Evolutionary conservation across 2,329 filamentous ascomycete genomes (phyloP).

Genomic region (Hirsutella thompsonii): DNA sequence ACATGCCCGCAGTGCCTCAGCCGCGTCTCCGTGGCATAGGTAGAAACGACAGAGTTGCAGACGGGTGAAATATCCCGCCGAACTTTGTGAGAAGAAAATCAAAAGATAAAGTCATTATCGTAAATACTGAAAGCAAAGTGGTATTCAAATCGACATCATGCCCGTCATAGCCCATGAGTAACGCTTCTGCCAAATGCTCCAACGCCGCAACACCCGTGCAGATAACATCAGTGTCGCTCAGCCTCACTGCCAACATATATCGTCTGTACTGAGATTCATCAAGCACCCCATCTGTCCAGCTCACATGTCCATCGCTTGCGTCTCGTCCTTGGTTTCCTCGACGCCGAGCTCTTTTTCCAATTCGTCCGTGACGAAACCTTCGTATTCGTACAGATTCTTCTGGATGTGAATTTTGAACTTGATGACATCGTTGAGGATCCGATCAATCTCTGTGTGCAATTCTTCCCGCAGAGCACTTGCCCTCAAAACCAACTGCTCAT

Average conservation of each 20-base stretch:
- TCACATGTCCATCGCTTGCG: conserved; percentile 29
- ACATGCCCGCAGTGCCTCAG: too few relatives aligned
- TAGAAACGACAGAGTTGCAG: too few relatives aligned
- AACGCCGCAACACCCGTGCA: not conserved
- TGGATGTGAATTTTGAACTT: conserved; percentile 98
- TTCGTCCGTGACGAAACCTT: conserved; percentile 85
- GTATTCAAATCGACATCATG: not conserved
- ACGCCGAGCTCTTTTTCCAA: conserved; percentile 73
- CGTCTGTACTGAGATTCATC: not conserved
- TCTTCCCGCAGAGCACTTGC: conserved; percentile 84
- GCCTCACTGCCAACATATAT: not conserved
- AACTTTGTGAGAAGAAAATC: not conserved
- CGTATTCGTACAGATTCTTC: conserved; percentile 84
- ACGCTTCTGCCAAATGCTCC: not conserved
- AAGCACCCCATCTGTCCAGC: not conserved
- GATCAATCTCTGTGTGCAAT: conserved; percentile 92
- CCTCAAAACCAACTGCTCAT: conserved; percentile 80
- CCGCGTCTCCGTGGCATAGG: too few relatives aligned
- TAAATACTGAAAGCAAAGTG: not conserved
- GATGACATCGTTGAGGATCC: conserved; percentile 92
- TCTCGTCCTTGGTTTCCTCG: conserved; percentile 44
- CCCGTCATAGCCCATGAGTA: not conserved
- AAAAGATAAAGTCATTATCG: not conserved
- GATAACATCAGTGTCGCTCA: not conserved
- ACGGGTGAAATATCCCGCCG: too few relatives aligned